A percentile compares a stretch with the other conserved stretches of the same genome.
phyloP scores from a whole-genome alignment of 1,139 yeast species.

The Diutina neorugosa region DNA sequence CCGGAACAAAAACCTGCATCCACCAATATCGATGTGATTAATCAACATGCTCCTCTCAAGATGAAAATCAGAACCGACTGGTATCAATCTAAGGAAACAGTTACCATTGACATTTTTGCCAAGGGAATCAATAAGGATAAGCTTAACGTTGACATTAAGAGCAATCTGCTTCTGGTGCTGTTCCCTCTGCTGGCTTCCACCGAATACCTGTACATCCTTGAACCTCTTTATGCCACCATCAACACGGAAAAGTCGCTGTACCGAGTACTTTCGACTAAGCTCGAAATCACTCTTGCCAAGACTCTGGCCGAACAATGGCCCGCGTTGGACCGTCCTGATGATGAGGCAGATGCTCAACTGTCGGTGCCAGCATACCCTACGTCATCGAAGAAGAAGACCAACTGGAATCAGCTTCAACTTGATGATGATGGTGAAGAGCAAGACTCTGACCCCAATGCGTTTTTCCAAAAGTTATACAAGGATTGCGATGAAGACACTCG shows the following conservation, averaged over 20 bases:
- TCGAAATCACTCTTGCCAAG: conserved; percentile 50
- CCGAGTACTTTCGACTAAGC: conserved; percentile 56
- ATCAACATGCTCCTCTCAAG: conserved; percentile 29
- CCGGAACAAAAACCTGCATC: conserved; percentile 9
- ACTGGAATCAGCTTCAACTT: conserved; percentile 62
- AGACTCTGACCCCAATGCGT: conserved; percentile 39
- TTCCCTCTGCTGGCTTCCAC: conserved; percentile 36
- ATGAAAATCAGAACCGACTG: conserved; percentile 57
- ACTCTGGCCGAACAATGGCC: conserved; percentile 29
- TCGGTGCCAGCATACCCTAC: conserved; percentile 38
- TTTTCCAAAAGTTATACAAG: conserved; percentile 64
- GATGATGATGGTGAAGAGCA: conserved; percentile 39
- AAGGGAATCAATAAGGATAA: conserved; percentile 43
- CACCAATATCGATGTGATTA: conserved; percentile 22
- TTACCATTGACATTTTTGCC: conserved; percentile 64
- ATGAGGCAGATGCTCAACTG: conserved; percentile 6
- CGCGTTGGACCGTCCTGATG: conserved; percentile 19
- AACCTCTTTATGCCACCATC: conserved; percentile 41
- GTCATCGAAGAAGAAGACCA: conserved; percentile 45
- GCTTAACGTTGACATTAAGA: conserved; percentile 23
- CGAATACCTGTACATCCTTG: conserved; percentile 37
- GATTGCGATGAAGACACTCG: conserved; percentile 81
- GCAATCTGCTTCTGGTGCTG: conserved; percentile 22
- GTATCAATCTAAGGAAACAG: conserved; percentile 51
- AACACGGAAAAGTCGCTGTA: conserved; percentile 31